Conservation (phyloP, 1,284 basidiomycete genomes). For the Apiotrichum porosum region DNA sequence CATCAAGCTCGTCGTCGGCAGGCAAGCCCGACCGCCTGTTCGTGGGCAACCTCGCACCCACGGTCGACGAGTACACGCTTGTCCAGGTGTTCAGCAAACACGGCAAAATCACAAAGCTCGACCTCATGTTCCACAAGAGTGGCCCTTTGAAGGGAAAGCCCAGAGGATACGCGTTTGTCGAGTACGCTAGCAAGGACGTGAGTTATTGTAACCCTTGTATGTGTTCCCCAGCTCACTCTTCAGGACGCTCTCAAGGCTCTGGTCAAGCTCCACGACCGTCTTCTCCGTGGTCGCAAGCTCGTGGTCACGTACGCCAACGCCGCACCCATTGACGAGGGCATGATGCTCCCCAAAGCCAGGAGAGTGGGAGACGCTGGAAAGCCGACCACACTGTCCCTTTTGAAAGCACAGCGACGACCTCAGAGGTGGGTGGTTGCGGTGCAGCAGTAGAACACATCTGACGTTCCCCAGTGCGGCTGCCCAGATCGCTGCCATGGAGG, state of each 20-base stretch:
- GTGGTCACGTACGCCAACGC: constrained; percentile 85
- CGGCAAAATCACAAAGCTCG: constrained; percentile 85
- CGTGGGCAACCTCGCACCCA: constrained; percentile 81
- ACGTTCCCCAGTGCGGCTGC: constrained; percentile 60
- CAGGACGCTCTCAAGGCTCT: constrained; percentile 84
- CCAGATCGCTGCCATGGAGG: constrained; percentile 93
- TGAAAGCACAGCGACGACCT: constrained; percentile 64
- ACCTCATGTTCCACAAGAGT: constrained; percentile 91
- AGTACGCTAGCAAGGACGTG: constrained; percentile 74
- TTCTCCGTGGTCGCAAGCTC: constrained; percentile 77
- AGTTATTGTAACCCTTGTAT: constrained; percentile 48
- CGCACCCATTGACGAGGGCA: constrained; percentile 15
- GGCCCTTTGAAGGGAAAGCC: constrained; percentile 86
- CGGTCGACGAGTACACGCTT: constrained; percentile 87
- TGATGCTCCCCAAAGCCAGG: constrained; percentile 4
- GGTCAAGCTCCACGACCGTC: constrained; percentile 67
- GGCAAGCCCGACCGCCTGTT: constrained; percentile 61
- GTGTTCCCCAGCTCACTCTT: too few relatives aligned
- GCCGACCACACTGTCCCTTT: constrained; percentile 79
- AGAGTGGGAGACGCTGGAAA: constrained; percentile 55
- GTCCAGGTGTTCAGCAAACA: constrained; percentile 85
- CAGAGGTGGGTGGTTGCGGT: too few relatives aligned
- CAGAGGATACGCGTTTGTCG: constrained; percentile 89
- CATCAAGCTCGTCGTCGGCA: constrained; percentile 10
- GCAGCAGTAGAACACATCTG: constrained; percentile 14